These are phyloP conservation scores for Rhizoclosmatium sp. DNA, from an alignment of 192 early-diverging fungal genomes.

Conservation along the genomic window DNA sequence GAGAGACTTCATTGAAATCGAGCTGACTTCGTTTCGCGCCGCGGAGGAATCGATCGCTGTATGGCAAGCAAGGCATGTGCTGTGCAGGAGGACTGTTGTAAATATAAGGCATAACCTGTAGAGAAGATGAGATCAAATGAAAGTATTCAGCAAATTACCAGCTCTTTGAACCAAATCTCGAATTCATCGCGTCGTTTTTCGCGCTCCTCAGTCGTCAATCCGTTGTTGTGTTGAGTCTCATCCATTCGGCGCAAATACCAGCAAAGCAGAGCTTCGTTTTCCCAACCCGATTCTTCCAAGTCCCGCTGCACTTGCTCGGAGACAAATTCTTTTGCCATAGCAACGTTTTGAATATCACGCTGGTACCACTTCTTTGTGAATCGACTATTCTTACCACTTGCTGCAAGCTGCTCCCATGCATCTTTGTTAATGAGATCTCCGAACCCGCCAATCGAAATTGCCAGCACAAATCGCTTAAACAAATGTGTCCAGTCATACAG, in stretches of 20 bases:
- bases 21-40: neutral
- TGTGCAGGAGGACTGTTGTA: neutral
- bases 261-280: neutral
- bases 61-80: neutral
- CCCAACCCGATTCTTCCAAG: neutral
- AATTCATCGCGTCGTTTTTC: neutral
- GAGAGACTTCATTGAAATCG: neutral
- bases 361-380: neutral
- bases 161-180: neutral
- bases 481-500: slow-evolving; percentile 2
- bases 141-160: neutral
- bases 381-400: neutral
- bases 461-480: neutral
- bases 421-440: neutral
- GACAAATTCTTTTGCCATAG: slow-evolving; percentile 7
- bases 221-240: neutral
- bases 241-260: neutral
- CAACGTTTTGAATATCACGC: neutral
- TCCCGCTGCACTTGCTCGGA: neutral
- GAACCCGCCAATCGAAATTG: neutral
- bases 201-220: neutral
- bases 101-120: slow-evolving; percentile 3
- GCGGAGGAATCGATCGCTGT: neutral
- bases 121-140: neutral
- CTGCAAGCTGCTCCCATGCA: neutral